Evolutionary conservation across 768 basidiomycete genomes (phyloP).

Genomic region (Mycena capillaripes): DNA sequence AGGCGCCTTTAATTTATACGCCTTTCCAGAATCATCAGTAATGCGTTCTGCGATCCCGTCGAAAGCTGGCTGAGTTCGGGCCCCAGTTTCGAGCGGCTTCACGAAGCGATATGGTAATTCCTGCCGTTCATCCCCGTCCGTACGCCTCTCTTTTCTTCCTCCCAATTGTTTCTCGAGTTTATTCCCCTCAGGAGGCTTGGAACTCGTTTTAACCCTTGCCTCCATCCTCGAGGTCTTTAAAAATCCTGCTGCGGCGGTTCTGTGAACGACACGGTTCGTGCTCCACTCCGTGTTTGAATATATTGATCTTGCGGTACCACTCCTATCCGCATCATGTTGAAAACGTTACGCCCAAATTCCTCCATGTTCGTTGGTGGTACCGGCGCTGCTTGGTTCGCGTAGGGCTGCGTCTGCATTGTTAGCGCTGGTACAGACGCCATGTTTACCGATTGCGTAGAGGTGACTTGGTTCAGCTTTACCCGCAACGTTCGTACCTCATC

Average conservation of each 20-base stretch:
- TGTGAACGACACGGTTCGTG: too few species aligned
- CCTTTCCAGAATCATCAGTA: background rate
- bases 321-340: background rate
- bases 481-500: constrained; percentile 22
- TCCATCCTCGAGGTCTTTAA: constrained; percentile 18
- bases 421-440: too few species aligned
- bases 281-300: background rate
- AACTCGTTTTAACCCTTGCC: background rate
- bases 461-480: constrained; percentile 16
- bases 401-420: background rate
- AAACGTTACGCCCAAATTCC: constrained; percentile 7
- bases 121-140: too few species aligned
- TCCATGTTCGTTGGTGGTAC: background rate
- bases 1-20: constrained; percentile 11
- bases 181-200: constrained; percentile 15
- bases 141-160: background rate
- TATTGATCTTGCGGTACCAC: background rate
- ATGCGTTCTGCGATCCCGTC: too few species aligned
- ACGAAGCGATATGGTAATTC: constrained; percentile 18
- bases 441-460: background rate
- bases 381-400: background rate
- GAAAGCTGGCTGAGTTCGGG: too few species aligned
- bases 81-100: background rate
- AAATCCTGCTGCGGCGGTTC: constrained; percentile 17
- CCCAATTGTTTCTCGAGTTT: background rate